Evolutionary conservation across 2,329 filamentous ascomycete genomes (phyloP), one percentile per base, ranked within the genome.

Genomic region (Chaetomium strumarium): DNA sequence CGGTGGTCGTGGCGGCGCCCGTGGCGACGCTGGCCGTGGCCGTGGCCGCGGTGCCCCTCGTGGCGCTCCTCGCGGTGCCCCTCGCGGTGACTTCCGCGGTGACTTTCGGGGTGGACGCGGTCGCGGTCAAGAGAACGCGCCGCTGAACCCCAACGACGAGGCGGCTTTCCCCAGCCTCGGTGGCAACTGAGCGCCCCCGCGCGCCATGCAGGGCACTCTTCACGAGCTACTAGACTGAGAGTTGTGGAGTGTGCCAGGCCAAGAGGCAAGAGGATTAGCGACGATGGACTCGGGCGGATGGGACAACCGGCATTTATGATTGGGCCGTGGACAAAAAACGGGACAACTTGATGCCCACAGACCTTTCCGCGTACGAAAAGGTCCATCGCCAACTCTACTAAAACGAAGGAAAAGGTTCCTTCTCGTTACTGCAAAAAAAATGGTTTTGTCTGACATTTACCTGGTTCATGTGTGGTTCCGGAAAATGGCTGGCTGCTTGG

Each of bases 151-250:
- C 66, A 75, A 67, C 64, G 79, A 82, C 62, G 70, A 80, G 74
- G 71, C 68, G 60, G 78, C 78, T 57, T 83, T 83, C 76, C 80
- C 80, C 64, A 81, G 76, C 73, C 72, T 83, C 62, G 79, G 78
- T 64, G 74, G 75, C 68, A 76, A 67, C 63, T 60, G 60, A 59
- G 45, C 47, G n/a, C 37, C 45, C 24, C 24, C 7, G 24, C 24
- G 24, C 24, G 24, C 7, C 24, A 7, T 2, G 3, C 34, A 14
- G 14, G 3, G 8, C 14, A n/a, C 34, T 8, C 12, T 37, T 14
- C 13, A n/a, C 12, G 34, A n/a, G 34, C 13, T 37, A 8, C 14
- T 13, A n/a, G 13, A 37, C 3, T 38, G 43, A 29, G 19, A 46
- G 41, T 20, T 41, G 33, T 48, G 46, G 42, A 46, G 39, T 52